Conservation (phyloP, 2,329 filamentous ascomycete species). For the Colletotrichum scovillei region DNA sequence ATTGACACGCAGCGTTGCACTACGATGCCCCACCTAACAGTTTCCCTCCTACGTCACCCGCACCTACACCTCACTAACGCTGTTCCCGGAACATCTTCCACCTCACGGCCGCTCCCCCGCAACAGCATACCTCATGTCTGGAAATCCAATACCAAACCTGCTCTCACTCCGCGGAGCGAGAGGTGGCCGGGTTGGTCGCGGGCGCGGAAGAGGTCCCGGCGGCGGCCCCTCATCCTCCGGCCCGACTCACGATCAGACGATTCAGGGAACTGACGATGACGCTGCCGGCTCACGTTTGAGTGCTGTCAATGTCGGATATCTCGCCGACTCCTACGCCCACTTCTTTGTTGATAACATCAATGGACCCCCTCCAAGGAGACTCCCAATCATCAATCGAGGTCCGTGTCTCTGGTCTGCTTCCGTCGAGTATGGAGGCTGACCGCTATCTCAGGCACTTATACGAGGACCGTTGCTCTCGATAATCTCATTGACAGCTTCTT, state of each 20-base stretch:
- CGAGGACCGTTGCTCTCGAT: slow-evolving; percentile 87
- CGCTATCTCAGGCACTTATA: slow-evolving; percentile 80
- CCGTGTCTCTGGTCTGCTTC: slow-evolving; percentile 41
- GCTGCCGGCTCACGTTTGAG: slow-evolving; percentile 90
- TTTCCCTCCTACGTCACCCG: slow-evolving; percentile 21
- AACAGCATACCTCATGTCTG: slow-evolving; percentile 66
- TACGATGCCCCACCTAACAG: slow-evolving; percentile 6
- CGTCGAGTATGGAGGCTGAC: slow-evolving; percentile 36
- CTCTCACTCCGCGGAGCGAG: slow-evolving; percentile 62
- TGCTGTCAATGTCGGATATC: slow-evolving; percentile 86
- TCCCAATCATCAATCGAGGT: slow-evolving; percentile 97
- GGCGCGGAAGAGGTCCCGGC: slow-evolving; percentile 45
- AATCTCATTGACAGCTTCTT: slow-evolving; percentile 80
- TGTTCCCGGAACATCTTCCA: neutral
- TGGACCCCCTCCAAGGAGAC: slow-evolving; percentile 68
- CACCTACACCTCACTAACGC: neutral
- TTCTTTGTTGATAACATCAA: slow-evolving; percentile 69
- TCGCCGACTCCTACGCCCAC: slow-evolving; percentile 82
- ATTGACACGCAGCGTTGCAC: neutral
- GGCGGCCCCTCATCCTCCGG: slow-evolving; percentile 42
- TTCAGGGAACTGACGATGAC: slow-evolving; percentile 93
- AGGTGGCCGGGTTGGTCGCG: slow-evolving; percentile 54
- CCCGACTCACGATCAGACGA: slow-evolving; percentile 73
- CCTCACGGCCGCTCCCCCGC: neutral
- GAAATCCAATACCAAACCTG: slow-evolving; percentile 83